Evolutionary conservation across 2,329 filamentous ascomycete species (phyloP).

Genomic region (Colletotrichum scovillei): DNA sequence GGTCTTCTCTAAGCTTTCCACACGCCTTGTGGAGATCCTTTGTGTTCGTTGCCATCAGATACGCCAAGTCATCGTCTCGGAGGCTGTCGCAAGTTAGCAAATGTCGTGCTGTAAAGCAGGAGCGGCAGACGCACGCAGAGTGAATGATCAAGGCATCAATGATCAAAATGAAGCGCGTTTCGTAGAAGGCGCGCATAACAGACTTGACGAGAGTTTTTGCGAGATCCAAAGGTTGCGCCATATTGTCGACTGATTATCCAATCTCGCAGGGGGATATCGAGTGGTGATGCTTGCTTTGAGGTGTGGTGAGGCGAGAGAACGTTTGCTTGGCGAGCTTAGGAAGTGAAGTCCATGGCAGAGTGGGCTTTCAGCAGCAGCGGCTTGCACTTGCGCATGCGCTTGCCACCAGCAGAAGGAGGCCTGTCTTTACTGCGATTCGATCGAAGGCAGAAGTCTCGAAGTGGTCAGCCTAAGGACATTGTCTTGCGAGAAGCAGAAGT

Average conservation of each 20-base stretch:
- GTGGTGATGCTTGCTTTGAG: background rate
- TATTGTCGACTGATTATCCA: conserved; percentile 7
- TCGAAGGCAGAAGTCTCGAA: background rate
- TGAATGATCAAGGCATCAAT: conserved; percentile 89
- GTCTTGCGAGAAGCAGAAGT: background rate
- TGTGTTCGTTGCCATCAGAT: conserved; percentile 87
- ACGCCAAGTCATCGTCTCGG: conserved; percentile 87
- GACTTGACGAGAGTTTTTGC: conserved; percentile 86
- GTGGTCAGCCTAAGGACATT: background rate
- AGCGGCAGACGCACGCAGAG: conserved; percentile 69
- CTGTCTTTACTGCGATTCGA: background rate
- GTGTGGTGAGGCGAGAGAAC: background rate
- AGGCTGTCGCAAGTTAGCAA: conserved; percentile 72
- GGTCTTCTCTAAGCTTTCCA: conserved; percentile 85
- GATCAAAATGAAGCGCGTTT: conserved; percentile 85
- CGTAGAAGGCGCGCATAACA: conserved; percentile 87
- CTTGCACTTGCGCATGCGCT: background rate
- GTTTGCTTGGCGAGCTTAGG: background rate
- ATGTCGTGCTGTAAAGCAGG: background rate
- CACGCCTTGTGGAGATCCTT: conserved; percentile 94
- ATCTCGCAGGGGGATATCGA: background rate
- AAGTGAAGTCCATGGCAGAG: conserved; percentile 5
- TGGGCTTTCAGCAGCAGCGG: background rate
- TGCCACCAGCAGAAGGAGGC: background rate
- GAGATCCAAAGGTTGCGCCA: conserved; percentile 56